Base-by-base conservation (phyloP, 2,329 filamentous ascomycete species). In the Didymella pinodella region DNA sequence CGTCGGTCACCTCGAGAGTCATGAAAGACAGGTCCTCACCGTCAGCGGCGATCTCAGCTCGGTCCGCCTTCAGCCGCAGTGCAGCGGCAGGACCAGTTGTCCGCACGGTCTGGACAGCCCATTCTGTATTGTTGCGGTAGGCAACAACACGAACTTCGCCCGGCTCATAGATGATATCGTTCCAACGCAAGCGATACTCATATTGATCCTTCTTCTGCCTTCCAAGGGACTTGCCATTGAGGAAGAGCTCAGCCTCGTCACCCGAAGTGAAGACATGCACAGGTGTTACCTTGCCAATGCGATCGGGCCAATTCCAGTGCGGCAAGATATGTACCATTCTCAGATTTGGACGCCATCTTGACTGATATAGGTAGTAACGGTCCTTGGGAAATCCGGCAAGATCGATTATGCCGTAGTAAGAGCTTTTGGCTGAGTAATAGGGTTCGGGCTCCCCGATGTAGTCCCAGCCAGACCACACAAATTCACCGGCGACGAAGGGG, bases 311-410 rank as follows among this genome's bases (percentile, higher is more conserved):
- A 86, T 76, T 85, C 84, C 84, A 86, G 65, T 86, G 84, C 2
- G 84, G 84, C 0, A 86, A 77, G 18, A 86, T 81, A 63, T 86
- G 83, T 3, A 82, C 84, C 71, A 81, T 79, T 1, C 64, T 71
- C 0, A 83, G 53, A 16, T 82, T 79, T 0, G 83, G 75, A 2
- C 79, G 74, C 85, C 84, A 86, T 7, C 82, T 79, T 0, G 83
- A 70, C 64, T 86, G 84, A 59, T 86, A 86, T 4, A 86, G 65
- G 62, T 79, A 85, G 68, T 81, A 86, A 1, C 84, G 76, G 57
- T 86, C 84, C 69, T 86, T 86, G 54, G 77, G 78, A 71, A 86
- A 86, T 0, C 84, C 84, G 0, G 84, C 84, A 7, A 86, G 74
- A 54, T 86, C 84, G 29, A 86, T 78, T 57, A 86, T 85, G 10